Percentiles rank a stretch among this genome's conserved stretches.
phyloP scores from a whole-genome alignment of 169 alveolate species.

The Cryptosporidium viatorum region DNA sequence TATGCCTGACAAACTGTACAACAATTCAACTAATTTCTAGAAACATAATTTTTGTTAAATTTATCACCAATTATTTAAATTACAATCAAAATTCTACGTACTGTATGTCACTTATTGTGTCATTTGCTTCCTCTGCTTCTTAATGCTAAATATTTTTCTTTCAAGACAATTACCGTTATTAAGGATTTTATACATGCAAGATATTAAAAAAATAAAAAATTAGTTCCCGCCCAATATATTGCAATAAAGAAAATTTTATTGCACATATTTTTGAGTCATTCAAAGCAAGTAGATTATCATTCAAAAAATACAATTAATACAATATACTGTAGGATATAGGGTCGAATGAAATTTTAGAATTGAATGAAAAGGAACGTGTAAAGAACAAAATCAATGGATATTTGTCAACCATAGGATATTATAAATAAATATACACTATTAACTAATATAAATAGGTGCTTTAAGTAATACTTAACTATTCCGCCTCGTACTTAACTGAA shows the following conservation, averaged over 20 bases:
- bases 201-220: neutral
- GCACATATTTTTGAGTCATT: neutral
- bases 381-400: no score
- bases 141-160: neutral
- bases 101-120: neutral
- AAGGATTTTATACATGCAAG: neutral
- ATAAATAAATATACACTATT: neutral
- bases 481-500: slow-evolving; percentile 37
- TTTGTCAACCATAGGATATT: no score
- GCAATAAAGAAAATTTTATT: neutral
- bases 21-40: neutral
- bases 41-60: neutral
- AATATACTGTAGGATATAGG: neutral
- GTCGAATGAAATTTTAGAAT: no score
- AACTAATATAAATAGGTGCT: neutral
- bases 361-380: no score
- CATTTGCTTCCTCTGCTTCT: neutral
- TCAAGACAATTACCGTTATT: neutral
- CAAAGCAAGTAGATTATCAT: neutral
- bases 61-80: neutral
- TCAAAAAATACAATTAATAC: no score
- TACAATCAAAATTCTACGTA: neutral
- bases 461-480: neutral
- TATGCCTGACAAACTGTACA: neutral
- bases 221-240: neutral